A percentile compares a stretch with the other conserved stretches of the same genome.
phyloP scores from a whole-genome alignment of 805 yeast species.

The Wickerhamomyces mucosus region DNA sequence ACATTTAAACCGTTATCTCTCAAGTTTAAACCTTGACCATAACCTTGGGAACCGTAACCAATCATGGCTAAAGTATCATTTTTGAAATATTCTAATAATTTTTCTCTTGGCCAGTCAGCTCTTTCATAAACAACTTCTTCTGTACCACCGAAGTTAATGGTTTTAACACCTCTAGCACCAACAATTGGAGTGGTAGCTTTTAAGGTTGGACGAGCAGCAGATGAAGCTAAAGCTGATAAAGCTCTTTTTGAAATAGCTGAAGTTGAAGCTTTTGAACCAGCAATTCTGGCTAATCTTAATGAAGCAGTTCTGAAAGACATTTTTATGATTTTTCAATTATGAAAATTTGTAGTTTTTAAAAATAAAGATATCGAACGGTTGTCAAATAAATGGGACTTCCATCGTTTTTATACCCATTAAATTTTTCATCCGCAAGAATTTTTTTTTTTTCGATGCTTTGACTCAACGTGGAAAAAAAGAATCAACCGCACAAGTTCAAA shows the following conservation, averaged over 20 bases:
- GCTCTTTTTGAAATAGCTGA: constrained; percentile 43
- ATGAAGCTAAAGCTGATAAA: constrained; percentile 38
- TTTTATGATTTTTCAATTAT: constrained; percentile 2
- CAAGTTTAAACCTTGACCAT: constrained; percentile 99
- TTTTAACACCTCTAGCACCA: constrained; percentile 84
- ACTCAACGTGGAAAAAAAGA: too few species aligned
- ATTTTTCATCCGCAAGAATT: too few species aligned
- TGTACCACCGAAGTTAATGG: constrained; percentile 94
- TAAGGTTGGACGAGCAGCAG: constrained; percentile 53
- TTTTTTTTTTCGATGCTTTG: too few species aligned
- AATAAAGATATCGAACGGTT: too few species aligned
- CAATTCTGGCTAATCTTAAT: constrained; percentile 38
- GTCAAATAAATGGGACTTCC: too few species aligned
- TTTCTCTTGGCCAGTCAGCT: constrained; percentile 99
- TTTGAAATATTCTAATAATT: constrained; percentile 92
- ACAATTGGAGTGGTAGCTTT: constrained; percentile 40
- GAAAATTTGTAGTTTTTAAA: too few species aligned
- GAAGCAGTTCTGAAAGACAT: constrained; percentile 38
- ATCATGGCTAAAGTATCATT: constrained; percentile 94
- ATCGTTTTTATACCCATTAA: too few species aligned
- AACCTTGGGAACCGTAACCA: constrained; percentile 99
- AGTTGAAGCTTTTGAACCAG: constrained; percentile 29
- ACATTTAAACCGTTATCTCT: constrained; percentile 98
- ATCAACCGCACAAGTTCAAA: too few species aligned
- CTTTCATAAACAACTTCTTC: constrained; percentile 97